Evolutionary conservation across 129 eudicot species (phyloP).

Genomic region (Solidago caesia): DNA sequence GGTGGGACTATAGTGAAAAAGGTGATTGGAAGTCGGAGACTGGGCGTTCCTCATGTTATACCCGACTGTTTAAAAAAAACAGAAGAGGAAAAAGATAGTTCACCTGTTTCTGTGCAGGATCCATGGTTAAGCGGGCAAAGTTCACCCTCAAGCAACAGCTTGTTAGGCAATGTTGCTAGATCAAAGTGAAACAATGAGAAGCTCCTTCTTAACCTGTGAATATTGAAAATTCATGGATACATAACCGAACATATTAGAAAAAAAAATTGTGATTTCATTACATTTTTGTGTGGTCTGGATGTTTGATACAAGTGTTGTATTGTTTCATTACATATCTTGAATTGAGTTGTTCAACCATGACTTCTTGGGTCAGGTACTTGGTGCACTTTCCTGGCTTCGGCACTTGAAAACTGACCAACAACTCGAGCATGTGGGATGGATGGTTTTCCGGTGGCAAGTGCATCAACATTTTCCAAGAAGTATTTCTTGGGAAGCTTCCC

Average conservation of each 20-base stretch:
- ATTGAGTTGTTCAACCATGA: slow-evolving; percentile 54
- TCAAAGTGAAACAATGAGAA: slow-evolving; percentile 36
- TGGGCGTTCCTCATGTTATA: slow-evolving; percentile 42
- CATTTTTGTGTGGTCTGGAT: slow-evolving; percentile 29
- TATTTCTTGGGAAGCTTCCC: slow-evolving; percentile 84
- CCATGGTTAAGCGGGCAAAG: slow-evolving; percentile 78
- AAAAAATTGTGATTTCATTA: slow-evolving; percentile 28
- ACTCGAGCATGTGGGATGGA: slow-evolving; percentile 91
- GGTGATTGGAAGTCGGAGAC: slow-evolving; percentile 53
- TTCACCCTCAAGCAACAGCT: slow-evolving; percentile 90
- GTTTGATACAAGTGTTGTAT: slow-evolving; percentile 30
- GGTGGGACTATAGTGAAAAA: slow-evolving; percentile 13
- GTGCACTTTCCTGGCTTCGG: slow-evolving; percentile 80
- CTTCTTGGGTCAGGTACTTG: slow-evolving; percentile 93
- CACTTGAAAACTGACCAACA: slow-evolving; percentile 84
- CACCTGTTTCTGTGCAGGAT: slow-evolving; percentile 74
- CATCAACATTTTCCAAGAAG: slow-evolving; percentile 75
- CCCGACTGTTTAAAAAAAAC: slow-evolving; percentile 39
- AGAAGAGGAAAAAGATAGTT: slow-evolving; percentile 60
- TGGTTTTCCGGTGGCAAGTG: slow-evolving; percentile 77
- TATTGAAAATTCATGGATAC: slow-evolving; percentile 19
- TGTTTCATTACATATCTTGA: slow-evolving; percentile 13
- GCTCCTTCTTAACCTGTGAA: slow-evolving; percentile 17
- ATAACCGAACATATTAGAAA: slow-evolving; percentile 4
- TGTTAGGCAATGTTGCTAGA: slow-evolving; percentile 57